These are phyloP conservation scores for Logfia minima DNA, from an alignment of 129 eudicot species.

Conservation along the genomic window DNA sequence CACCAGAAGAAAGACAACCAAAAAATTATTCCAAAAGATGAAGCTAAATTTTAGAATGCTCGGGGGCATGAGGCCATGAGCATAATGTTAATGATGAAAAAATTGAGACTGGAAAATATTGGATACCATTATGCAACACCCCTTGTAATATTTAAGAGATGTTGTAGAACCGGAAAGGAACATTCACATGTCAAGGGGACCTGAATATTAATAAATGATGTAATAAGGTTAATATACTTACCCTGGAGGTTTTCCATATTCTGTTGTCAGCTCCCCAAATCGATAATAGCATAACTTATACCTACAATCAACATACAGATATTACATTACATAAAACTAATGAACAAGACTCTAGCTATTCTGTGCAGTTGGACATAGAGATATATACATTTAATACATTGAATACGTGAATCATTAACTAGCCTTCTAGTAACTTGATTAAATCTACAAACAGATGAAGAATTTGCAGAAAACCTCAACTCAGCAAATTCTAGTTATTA, in stretches of 20 bases:
- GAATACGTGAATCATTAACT: not conserved
- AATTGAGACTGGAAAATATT: not conserved
- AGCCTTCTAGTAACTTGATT: not conserved
- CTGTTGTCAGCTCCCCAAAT: slow-evolving; percentile 93
- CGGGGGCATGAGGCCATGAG: not conserved
- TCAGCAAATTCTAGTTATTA: not conserved
- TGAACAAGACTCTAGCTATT: not conserved
- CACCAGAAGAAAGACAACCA: not conserved
- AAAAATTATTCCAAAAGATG: not conserved
- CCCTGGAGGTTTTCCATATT: slow-evolving; percentile 95
- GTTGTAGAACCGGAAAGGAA: not conserved
- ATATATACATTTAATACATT: not conserved
- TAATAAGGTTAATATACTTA: slow-evolving; percentile 35
- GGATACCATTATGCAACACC: not conserved
- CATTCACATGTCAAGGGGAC: not conserved
- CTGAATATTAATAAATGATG: not conserved
- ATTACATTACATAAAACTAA: not conserved
- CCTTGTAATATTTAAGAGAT: not conserved
- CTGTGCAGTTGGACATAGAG: slow-evolving; percentile 5
- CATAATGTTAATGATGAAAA: not conserved
- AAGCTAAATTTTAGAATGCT: not conserved
- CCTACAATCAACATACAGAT: slow-evolving; percentile 39
- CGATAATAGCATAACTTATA: slow-evolving; percentile 88
- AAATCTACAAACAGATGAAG: not conserved
- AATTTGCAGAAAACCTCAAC: not conserved